Conservation (phyloP, 805 yeast species). For the Wickerhamiella brachini region DNA sequence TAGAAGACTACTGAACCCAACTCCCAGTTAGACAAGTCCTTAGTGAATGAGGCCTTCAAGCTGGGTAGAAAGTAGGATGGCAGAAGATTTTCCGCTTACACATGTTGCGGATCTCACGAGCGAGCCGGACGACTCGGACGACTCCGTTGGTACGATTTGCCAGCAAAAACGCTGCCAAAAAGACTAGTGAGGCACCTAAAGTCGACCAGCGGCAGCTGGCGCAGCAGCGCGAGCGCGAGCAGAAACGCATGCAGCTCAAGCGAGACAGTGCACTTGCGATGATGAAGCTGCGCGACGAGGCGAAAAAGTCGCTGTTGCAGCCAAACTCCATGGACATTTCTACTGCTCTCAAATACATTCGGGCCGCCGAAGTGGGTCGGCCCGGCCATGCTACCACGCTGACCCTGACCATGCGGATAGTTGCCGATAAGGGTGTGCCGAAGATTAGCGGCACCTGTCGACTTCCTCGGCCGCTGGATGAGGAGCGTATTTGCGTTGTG, state of each 20-base stretch:
- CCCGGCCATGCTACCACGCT: constrained; percentile 58
- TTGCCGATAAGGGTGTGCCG: constrained; percentile 64
- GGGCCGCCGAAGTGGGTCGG: constrained; percentile 88
- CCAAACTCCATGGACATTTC: constrained; percentile 64
- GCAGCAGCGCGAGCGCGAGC: constrained; percentile 23
- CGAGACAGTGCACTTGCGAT: constrained; percentile 17
- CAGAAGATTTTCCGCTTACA: neutral
- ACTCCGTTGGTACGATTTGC: constrained; percentile 6
- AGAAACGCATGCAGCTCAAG: constrained; percentile 19
- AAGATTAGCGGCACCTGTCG: constrained; percentile 58
- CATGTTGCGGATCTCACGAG: neutral
- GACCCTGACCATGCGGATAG: constrained; percentile 46
- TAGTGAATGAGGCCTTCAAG: too few relatives aligned
- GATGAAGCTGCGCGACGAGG: constrained; percentile 22
- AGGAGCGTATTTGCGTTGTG: constrained; percentile 53
- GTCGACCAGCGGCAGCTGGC: constrained; percentile 23
- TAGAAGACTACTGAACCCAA: too few relatives aligned
- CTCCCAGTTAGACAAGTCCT: too few relatives aligned
- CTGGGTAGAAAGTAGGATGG: neutral
- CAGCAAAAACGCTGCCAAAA: constrained; percentile 4
- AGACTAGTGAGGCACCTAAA: constrained; percentile 14
- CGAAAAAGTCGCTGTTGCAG: constrained; percentile 31
- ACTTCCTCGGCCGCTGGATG: constrained; percentile 60
- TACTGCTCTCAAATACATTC: constrained; percentile 57
- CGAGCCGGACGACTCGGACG: too few relatives aligned